Evolutionary conservation across 78 protist genomes (phyloP).

Genomic region (Protostelium mycophagum): DNA sequence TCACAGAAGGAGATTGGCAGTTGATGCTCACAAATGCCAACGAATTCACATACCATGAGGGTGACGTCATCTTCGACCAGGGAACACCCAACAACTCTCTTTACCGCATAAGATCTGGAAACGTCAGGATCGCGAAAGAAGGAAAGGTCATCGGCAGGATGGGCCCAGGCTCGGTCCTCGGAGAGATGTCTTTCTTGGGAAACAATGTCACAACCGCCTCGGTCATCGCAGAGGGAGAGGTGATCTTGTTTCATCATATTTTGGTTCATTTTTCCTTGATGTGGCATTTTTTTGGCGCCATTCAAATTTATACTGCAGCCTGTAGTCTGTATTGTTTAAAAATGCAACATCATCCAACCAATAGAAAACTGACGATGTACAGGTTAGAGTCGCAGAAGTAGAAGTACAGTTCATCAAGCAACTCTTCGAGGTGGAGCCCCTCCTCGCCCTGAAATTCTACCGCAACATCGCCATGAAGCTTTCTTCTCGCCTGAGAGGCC

Average conservation of each 20-base stretch:
- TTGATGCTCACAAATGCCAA: conserved; percentile 49
- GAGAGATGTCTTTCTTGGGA: conserved; percentile 67
- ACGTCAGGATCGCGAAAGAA: conserved; percentile 40
- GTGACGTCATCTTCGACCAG: conserved; percentile 62
- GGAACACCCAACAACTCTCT: conserved; percentile 44
- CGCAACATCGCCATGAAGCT: neutral
- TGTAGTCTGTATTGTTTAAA: no score
- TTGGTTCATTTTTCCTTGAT: neutral
- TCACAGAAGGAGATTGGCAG: conserved; percentile 64
- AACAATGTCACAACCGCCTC: conserved; percentile 59
- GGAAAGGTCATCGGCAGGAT: conserved; percentile 35
- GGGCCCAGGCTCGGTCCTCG: conserved; percentile 58
- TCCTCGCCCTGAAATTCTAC: neutral
- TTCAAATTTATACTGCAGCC: no score
- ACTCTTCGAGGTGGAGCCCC: neutral
- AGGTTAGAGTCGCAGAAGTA: neutral
- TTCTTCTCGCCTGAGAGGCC: neutral
- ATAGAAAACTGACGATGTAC: neutral
- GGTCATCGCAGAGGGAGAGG: conserved; percentile 36
- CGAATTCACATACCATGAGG: conserved; percentile 49
- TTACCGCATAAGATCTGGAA: conserved; percentile 52
- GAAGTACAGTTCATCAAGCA: neutral
- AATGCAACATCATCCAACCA: no score
- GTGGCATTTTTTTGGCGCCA: no score
- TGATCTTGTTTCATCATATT: conserved; percentile 13